Base-by-base conservation (phyloP, 768 basidiomycete genomes). In the Russula foetens region DNA sequence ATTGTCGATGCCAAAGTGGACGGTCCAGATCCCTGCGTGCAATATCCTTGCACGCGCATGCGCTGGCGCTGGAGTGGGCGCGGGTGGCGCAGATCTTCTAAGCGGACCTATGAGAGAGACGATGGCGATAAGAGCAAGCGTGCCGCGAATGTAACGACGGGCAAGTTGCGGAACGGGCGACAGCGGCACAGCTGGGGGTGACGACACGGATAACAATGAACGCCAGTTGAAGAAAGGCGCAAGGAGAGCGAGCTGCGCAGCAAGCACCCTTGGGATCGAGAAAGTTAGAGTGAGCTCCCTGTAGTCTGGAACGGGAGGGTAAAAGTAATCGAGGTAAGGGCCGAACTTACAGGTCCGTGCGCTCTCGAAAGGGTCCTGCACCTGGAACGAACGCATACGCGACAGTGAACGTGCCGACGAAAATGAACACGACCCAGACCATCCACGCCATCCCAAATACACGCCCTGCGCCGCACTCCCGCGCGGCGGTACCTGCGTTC, bases 321-420 rank as follows among this genome's bases (percentile, higher is more conserved):
- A 9, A 8, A 23, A 23, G n/a, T 29, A 33, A n/a, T 35, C 12
- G 28, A 29, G n/a, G n/a, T n/a, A n/a, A n/a, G n/a, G n/a, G n/a
- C n/a, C 46, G n/a, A 53, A 79, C 82, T 71, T 67, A 90, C 83
- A 85, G 62, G 69, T 90, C 83, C 33, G 90, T 91, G 21, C 86
- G 77, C 73, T 95, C 92, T 53, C 92, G 76, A 51, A 95, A 74
- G 66, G 84, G 80, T 59, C 77, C 71, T 0, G 90, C 91, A 0
- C 88, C 88, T 3, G 91, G 91, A 14, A 95, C 90, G 66, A 93
- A 95, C 2, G 92, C 91, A 73, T 95, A 93, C 0, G 92, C 92
- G 56, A 90, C 90, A 0, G 91, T 92, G 75, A 90, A 89, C 17
- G 89, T 82, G 58, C 84, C 85, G 29, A 84, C 79, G 24, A 93